These are phyloP conservation scores for Cardamine resedifolia DNA, from an alignment of 345 rosid genomes.

Conservation along the genomic window DNA sequence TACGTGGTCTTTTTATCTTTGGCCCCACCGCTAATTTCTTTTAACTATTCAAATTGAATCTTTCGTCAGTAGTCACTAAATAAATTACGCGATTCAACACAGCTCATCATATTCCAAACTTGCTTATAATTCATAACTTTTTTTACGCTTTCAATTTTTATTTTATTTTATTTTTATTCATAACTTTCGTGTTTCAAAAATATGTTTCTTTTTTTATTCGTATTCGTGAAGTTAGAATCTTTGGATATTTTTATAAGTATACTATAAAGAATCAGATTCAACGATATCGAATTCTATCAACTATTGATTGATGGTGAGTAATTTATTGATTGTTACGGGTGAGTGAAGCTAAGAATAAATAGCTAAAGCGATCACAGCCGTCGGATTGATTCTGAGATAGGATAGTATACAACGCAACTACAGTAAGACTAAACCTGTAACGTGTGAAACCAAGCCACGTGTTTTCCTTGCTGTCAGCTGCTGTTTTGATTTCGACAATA, in stretches of 20 bases:
- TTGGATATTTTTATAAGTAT: neutral
- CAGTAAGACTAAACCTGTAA: constrained; percentile 22
- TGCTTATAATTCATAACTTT: constrained; percentile 31
- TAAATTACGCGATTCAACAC: constrained; percentile 26
- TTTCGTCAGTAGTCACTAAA: constrained; percentile 15
- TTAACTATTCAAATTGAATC: constrained; percentile 2
- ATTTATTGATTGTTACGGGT: constrained; percentile 18
- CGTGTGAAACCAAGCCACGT: constrained; percentile 32
- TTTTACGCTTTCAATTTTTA: constrained; percentile 12
- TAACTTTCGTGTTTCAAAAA: neutral
- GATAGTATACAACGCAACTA: constrained; percentile 24
- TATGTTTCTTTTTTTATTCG: neutral
- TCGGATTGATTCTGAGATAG: constrained; percentile 15
- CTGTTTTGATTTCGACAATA: constrained; percentile 41
- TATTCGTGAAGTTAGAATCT: constrained; percentile 25
- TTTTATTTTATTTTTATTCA: no score
- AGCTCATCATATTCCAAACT: constrained; percentile 42
- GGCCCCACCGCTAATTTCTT: constrained; percentile 35
- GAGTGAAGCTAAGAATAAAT: constrained; percentile 32
- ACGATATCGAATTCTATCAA: constrained; percentile 24
- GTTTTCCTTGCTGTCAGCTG: constrained; percentile 37
- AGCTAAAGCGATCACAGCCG: constrained; percentile 19
- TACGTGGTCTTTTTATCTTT: constrained; percentile 31
- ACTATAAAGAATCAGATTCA: constrained; percentile 27
- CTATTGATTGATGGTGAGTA: constrained; percentile 8